Conservation (phyloP, 148 eudicot species). For the Heliamphora exappendiculata region DNA sequence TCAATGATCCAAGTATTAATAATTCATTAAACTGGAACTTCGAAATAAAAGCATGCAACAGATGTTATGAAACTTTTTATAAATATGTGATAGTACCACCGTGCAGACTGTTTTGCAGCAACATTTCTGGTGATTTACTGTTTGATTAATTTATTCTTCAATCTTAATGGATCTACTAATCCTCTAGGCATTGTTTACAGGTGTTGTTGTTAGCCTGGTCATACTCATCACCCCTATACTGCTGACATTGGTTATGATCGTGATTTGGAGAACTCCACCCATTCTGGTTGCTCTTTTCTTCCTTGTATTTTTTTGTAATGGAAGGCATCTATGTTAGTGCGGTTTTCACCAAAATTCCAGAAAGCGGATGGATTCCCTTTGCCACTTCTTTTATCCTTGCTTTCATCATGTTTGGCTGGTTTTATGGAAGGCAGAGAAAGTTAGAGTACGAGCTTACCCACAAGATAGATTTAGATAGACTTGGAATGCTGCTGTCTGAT, state of each 20-base stretch:
- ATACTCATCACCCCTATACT: constrained; percentile 68
- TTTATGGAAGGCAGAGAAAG: constrained; percentile 56
- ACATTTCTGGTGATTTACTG: background rate
- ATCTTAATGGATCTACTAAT: background rate
- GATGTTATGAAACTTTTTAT: background rate
- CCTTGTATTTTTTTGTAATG: constrained; percentile 35
- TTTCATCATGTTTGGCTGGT: constrained; percentile 59
- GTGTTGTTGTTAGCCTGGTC: constrained; percentile 66
- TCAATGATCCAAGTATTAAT: background rate
- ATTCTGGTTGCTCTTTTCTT: constrained; percentile 40
- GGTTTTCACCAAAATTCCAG: constrained; percentile 48
- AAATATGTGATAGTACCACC: background rate
- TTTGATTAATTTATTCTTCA: background rate
- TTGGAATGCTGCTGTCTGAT: constrained; percentile 33
- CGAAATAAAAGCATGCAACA: background rate
- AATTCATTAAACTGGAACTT: background rate
- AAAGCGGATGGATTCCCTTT: constrained; percentile 81
- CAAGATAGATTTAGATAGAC: constrained; percentile 43
- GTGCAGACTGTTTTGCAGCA: background rate
- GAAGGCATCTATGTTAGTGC: constrained; percentile 55
- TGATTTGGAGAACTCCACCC: constrained; percentile 50
- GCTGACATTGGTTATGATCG: constrained; percentile 56
- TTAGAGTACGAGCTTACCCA: constrained; percentile 38
- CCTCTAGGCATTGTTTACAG: constrained; percentile 25
- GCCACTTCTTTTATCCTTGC: constrained; percentile 56